Conservation (phyloP, 2,329 filamentous ascomycete species). For the Pseudocercospora fuligena region DNA sequence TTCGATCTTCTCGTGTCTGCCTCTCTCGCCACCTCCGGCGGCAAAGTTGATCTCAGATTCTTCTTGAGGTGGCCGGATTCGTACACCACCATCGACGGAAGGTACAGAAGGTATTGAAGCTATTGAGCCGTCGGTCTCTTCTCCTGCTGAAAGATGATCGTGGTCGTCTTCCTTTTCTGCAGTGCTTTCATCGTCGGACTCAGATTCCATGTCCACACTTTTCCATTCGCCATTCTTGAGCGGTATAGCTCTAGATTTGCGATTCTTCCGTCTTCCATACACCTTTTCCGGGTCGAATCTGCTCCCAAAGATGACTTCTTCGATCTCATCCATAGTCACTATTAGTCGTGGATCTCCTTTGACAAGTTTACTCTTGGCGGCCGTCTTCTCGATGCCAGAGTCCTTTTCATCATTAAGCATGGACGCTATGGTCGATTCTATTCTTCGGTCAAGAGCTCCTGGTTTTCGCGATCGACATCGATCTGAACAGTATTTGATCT, state of each 20-base stretch:
- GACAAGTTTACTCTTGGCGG: constrained; percentile 39
- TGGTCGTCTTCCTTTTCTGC: constrained; percentile 24
- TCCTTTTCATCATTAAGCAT: constrained; percentile 44
- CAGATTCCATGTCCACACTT: constrained; percentile 50
- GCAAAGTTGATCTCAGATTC: constrained; percentile 61
- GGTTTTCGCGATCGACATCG: constrained; percentile 58
- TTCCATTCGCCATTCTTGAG: constrained; percentile 47
- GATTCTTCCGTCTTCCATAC: constrained; percentile 53
- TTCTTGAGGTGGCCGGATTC: constrained; percentile 46
- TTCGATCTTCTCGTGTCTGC: constrained; percentile 56
- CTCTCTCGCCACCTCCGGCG: constrained; percentile 59
- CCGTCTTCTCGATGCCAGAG: constrained; percentile 41
- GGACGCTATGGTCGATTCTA: constrained; percentile 57
- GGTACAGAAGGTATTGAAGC: constrained; percentile 13
- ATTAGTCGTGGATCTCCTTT: constrained; percentile 56
- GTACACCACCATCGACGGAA: constrained; percentile 27
- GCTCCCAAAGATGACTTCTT: constrained; percentile 56
- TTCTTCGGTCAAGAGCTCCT: constrained; percentile 51
- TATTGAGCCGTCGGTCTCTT: constrained; percentile 18
- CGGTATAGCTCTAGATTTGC: constrained; percentile 47
- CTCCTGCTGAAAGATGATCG: constrained; percentile 10
- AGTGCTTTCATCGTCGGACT: constrained; percentile 12
- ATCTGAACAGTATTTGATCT: constrained; percentile 62
- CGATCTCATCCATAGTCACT: constrained; percentile 56
- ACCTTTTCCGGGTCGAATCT: constrained; percentile 52